A percentile compares a stretch with the other conserved stretches of the same genome.
Conservation (phyloP, 2,329 filamentous ascomycete genomes). For the Cephalotrichum gorgonifer region DNA sequence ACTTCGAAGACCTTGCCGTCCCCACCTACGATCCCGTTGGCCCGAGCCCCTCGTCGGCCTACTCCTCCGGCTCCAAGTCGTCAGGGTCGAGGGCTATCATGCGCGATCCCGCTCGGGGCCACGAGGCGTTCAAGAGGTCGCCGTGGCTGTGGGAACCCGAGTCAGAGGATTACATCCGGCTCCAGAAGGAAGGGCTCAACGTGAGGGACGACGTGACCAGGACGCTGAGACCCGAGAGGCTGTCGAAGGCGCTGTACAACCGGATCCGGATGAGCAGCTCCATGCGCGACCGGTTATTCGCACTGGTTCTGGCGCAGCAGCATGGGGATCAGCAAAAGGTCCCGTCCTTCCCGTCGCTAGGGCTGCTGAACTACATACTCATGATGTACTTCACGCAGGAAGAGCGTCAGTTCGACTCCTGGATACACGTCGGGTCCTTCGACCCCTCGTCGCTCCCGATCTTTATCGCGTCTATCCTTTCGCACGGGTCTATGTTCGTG, state of each 20-base stretch:
- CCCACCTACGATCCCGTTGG: constrained; percentile 15
- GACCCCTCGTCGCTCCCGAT: constrained; percentile 47
- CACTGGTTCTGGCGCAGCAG: constrained; percentile 51
- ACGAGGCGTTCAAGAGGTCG: constrained; percentile 21
- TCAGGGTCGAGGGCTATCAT: constrained; percentile 5
- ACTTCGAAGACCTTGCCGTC: constrained; percentile 18
- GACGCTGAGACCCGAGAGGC: not conserved
- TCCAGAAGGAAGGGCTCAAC: not conserved
- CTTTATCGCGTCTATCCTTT: constrained; percentile 47
- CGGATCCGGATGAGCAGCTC: constrained; percentile 24
- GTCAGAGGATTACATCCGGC: constrained; percentile 13
- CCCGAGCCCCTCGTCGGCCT: constrained; percentile 16
- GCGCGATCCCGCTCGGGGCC: constrained; percentile 16
- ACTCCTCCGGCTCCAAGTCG: constrained; percentile 12
- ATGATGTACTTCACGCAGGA: constrained; percentile 50
- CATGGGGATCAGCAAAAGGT: constrained; percentile 33
- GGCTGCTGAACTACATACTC: constrained; percentile 49
- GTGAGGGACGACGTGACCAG: constrained; percentile 1
- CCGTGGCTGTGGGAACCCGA: constrained; percentile 23
- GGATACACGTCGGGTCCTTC: constrained; percentile 52
- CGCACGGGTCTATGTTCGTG: constrained; percentile 49
- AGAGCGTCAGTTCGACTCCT: constrained; percentile 44
- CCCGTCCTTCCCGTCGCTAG: constrained; percentile 51
- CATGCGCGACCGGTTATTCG: constrained; percentile 51
- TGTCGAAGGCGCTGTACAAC: constrained; percentile 2